Evolutionary conservation across 257 asterid species (phyloP), one percentile per base, ranked within the genome.

Genomic region (Hygrophila difformis): DNA sequence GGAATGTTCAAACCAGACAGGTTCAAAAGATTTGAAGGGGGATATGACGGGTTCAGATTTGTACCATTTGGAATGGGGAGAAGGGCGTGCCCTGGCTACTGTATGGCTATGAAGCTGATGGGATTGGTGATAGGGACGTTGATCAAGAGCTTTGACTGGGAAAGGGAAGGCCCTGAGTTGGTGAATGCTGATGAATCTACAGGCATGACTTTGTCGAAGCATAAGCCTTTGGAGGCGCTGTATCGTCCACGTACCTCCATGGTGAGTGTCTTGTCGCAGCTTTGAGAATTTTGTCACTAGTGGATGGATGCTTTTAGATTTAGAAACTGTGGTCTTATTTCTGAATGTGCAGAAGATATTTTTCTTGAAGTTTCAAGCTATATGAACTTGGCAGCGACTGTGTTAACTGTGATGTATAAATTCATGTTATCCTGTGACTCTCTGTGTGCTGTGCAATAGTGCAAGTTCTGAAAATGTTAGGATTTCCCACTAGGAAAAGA

Each of bases 81-180:
- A 26, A 67, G 82, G 49, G 77, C 71, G 2, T 79, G 82, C 21
- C 79, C 77, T 2, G 79, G 70, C 16, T 52, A 55, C 6, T 49
- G 49, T 11, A 46, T 79, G 68, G 73, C 73, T 12, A 69, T 63
- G 61, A 58, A 60, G 17, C 34, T 67, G 43, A 65, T 72, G 62
- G 70, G 72, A 6, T 45, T 72, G 49, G 59, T 37, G 1, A 49
- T 79, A 16, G 84, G 79, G 8, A 39, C 36, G 19, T 46, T 79
- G 1, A 44, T 79, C 4, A 81, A 69, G 6, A 63, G 72, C 61
- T 63, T 79, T 19, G 77, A 79, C n/a, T 75, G 84, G 84, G 51
- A 66, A 29, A 69, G 74, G 39, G 52, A 47, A 34, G 65, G 76
- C 1, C 12, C 4, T 4, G 63, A 17, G 12, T 49, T 60, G 18